Evolutionary conservation across 1,284 basidiomycete species (phyloP), one percentile per base, ranked within the genome.

Genomic region (Ceratobasidium sp.): DNA sequence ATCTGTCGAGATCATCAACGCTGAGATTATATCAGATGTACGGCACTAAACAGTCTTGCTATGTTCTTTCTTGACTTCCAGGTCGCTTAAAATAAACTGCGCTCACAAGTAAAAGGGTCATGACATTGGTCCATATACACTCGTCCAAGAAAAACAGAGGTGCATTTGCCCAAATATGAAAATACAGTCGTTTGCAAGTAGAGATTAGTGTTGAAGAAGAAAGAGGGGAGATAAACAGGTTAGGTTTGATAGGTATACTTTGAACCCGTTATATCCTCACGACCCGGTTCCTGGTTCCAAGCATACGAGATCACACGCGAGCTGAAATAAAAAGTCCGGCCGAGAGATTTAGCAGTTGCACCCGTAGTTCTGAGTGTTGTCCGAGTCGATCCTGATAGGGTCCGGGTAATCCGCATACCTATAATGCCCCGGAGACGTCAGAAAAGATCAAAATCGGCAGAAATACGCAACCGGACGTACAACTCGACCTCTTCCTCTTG

Each of bases 381-480:
- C 95, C 74, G 92, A 89, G 82, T 98, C 94, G 81, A 99, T 95
- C 81, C 94, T 91, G 82, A 99, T 99, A 16, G 97, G 97, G 81
- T 99, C 97, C 48, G 97, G 97, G 82, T 98, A 99, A 85, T 99
- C 97, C 77, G 96, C 92, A 82, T 96, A 97, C 80, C 95, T 97
- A 80, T 14, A 14, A 14, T 6, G 6, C 6, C 36, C 36, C n/a
- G n/a, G n/a, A 69, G 48, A 8, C 21, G 70, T 61, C 30, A 72
- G 36, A 14, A 45, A 26, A 50, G n/a, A 16, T 28, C 50, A 50
- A 41, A 23, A 12, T 52, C 23, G 30, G 32, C 64, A 69, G 61
- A 53, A 57, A 10, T 14, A 69, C 74, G 70, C 39, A 76, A 43
- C 26, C 41, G 61, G 74, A 86, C 93, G 78, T 76, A 97, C 93